phyloP scores from a whole-genome alignment of 306 rosid species.

The Albizia julibrissin region DNA sequence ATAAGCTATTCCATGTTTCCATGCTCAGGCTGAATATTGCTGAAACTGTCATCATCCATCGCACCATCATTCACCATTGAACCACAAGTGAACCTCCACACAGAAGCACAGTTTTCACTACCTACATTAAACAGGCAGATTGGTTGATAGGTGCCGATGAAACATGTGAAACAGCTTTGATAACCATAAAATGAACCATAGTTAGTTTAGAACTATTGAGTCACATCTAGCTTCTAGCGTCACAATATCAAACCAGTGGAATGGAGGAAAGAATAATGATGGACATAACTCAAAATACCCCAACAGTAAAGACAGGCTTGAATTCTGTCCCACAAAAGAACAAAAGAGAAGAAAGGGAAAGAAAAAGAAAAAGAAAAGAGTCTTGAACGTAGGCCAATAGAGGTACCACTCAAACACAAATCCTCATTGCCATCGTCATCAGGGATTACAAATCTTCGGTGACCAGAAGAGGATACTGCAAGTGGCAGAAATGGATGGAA shows the following conservation, averaged over 20 bases:
- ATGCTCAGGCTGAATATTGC: constrained; percentile 35
- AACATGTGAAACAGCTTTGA: background rate
- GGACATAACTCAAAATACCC: background rate
- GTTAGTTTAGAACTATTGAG: constrained; percentile 2
- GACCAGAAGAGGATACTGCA: constrained; percentile 88
- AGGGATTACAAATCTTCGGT: constrained; percentile 74
- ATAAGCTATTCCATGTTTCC: constrained; percentile 34
- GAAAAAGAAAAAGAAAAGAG: background rate
- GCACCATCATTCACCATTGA: constrained; percentile 43
- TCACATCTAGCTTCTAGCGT: constrained; percentile 5
- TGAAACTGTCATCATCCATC: constrained; percentile 27
- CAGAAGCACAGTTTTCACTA: constrained; percentile 77
- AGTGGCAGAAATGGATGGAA: constrained; percentile 91
- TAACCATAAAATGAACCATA: background rate
- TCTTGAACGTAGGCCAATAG: constrained; percentile 24
- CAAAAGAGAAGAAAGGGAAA: background rate
- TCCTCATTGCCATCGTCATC: constrained; percentile 62
- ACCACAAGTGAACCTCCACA: constrained; percentile 80
- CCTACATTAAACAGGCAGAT: constrained; percentile 48
- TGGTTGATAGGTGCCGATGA: constrained; percentile 9
- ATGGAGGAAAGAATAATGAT: constrained; percentile 10
- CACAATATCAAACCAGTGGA: constrained; percentile 9
- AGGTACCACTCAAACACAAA: constrained; percentile 68
- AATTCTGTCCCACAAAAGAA: background rate
- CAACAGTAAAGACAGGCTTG: background rate